Conservation (phyloP, 2,329 filamentous ascomycete species). For the Pestalotiopsis sp. region DNA sequence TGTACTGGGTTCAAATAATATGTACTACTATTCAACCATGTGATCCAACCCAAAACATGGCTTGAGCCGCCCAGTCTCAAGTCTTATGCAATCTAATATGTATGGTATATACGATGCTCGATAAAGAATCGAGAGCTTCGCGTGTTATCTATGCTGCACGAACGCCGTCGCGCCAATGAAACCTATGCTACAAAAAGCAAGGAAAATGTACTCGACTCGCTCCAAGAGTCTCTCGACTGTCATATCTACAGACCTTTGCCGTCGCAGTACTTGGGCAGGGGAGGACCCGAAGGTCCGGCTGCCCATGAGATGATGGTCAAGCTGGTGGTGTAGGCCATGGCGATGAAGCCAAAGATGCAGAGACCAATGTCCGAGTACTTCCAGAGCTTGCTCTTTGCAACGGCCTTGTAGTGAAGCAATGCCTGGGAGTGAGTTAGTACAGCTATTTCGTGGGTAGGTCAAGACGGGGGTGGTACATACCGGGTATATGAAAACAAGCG, state of each 20-base stretch:
- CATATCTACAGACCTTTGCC: constrained; percentile 31
- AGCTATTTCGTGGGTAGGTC: neutral
- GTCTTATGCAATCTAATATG: constrained; percentile 4
- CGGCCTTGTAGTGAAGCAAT: constrained; percentile 82
- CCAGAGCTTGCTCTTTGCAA: constrained; percentile 71
- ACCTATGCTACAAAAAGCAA: constrained; percentile 26
- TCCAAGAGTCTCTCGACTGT: constrained; percentile 6
- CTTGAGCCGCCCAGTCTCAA: neutral
- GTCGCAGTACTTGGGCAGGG: constrained; percentile 59
- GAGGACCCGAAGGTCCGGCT: constrained; percentile 49
- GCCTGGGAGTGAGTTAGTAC: constrained; percentile 63
- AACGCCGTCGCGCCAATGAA: constrained; percentile 20
- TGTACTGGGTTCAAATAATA: neutral
- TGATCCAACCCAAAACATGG: neutral
- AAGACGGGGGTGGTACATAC: constrained; percentile 59
- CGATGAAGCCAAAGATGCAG: constrained; percentile 79
- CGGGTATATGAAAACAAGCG: constrained; percentile 95
- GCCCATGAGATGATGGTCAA: constrained; percentile 90
- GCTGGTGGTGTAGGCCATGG: constrained; percentile 90
- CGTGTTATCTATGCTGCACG: constrained; percentile 10
- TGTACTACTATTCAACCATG: neutral
- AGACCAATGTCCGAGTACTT: constrained; percentile 74
- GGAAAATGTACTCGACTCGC: constrained; percentile 6
- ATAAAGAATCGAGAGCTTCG: neutral
- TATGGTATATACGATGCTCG: constrained; percentile 5